Conservation (phyloP, 495 filamentous ascomycete species). For the Thermothielavioides terrestris region DNA sequence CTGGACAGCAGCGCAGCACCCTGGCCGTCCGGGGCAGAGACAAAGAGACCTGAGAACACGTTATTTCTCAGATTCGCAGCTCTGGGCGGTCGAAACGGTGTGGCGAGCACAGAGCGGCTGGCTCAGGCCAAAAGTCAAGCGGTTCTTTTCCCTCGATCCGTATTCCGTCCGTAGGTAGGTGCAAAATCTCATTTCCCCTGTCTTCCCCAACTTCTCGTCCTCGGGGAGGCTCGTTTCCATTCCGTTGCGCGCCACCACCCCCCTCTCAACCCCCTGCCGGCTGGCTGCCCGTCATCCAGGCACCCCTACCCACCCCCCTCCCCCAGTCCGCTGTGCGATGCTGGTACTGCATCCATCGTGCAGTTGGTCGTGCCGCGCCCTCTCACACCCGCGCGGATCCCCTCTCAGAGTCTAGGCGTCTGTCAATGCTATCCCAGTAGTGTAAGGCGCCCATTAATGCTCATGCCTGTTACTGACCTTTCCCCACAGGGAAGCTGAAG, state of each 20-base stretch:
- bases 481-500: constrained; percentile 36
- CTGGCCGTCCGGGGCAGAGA: constrained; percentile 1
- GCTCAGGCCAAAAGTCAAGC: constrained; percentile 2
- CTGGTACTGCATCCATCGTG: constrained; percentile 28
- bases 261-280: constrained; percentile 27
- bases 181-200: constrained; percentile 24
- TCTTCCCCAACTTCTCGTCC: constrained; percentile 25
- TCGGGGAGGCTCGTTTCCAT: constrained; percentile 22
- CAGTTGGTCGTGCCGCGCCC: constrained; percentile 29
- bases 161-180: constrained; percentile 25
- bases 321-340: constrained; percentile 35
- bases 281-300: constrained; percentile 17
- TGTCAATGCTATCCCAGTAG: constrained; percentile 34
- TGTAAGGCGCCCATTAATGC: constrained; percentile 37
- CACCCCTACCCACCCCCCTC: constrained; percentile 15
- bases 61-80: background rate
- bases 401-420: constrained; percentile 34
- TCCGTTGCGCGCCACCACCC: too few species aligned
- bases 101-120: constrained; percentile 2
- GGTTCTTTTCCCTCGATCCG: constrained; percentile 11
- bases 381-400: constrained; percentile 36
- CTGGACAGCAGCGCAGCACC: background rate
- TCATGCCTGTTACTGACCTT: constrained; percentile 34
- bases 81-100: constrained; percentile 11
- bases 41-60: too few species aligned